Conservation (phyloP, 495 filamentous ascomycete species). For the Halenospora varia region DNA sequence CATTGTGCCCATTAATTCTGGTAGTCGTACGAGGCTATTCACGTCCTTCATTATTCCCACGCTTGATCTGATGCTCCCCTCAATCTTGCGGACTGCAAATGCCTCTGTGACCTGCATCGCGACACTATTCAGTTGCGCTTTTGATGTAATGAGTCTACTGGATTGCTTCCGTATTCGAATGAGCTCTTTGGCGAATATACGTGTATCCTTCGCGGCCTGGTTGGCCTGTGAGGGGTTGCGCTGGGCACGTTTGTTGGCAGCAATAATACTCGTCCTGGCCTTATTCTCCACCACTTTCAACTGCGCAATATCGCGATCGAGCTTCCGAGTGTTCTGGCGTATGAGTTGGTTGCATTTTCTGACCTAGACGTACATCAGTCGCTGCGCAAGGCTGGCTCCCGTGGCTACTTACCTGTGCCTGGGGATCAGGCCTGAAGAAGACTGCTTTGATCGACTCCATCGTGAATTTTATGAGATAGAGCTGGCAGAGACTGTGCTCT, state of each 20-base stretch:
- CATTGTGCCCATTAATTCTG: slow-evolving; percentile 89
- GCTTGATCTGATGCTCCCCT: slow-evolving; percentile 80
- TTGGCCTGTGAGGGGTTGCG: slow-evolving; percentile 68
- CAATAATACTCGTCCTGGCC: slow-evolving; percentile 79
- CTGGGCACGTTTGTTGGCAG: slow-evolving; percentile 72
- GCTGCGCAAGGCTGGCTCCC: not conserved
- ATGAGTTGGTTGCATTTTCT: slow-evolving; percentile 94
- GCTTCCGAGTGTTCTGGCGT: slow-evolving; percentile 84
- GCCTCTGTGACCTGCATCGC: slow-evolving; percentile 98
- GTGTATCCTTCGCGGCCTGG: slow-evolving; percentile 73
- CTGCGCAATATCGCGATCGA: slow-evolving; percentile 84
- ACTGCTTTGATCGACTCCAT: slow-evolving; percentile 88
- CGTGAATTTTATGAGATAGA: slow-evolving; percentile 16
- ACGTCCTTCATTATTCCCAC: slow-evolving; percentile 98
- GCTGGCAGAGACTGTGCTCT: slow-evolving; percentile 11
- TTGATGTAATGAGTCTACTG: slow-evolving; percentile 71
- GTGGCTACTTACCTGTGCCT: slow-evolving; percentile 66
- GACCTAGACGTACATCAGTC: slow-evolving; percentile 52
- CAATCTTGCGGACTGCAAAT: slow-evolving; percentile 92
- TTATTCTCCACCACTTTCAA: slow-evolving; percentile 75
- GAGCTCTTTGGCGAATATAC: slow-evolving; percentile 84
- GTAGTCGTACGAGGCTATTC: slow-evolving; percentile 77
- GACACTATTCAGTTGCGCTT: slow-evolving; percentile 89
- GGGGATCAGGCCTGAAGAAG: slow-evolving; percentile 90
- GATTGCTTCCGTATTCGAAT: slow-evolving; percentile 75